Evolutionary conservation across 2,329 filamentous ascomycete species (phyloP).

Genomic region (Epichloe sibirici): DNA sequence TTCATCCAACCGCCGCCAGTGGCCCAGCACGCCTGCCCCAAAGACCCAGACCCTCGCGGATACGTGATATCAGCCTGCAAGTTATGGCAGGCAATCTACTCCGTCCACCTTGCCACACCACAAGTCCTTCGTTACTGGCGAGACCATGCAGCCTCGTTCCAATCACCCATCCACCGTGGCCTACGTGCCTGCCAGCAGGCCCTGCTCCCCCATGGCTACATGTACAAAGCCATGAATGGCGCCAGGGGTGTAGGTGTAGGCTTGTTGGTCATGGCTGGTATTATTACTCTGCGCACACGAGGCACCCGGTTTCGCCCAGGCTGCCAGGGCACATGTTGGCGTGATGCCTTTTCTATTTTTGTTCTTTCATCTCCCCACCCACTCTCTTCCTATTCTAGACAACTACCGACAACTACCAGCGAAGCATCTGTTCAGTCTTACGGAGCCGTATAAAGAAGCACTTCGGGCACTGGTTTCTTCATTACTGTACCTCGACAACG

Average conservation of each 20-base stretch:
- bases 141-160: background rate
- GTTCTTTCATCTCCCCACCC: background rate
- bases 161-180: background rate
- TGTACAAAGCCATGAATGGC: background rate
- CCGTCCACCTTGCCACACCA: background rate
- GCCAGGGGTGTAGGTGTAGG: background rate
- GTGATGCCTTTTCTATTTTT: slow-evolving; percentile 1
- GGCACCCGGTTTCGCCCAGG: background rate
- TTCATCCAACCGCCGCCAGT: background rate
- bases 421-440: background rate
- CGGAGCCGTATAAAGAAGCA: background rate
- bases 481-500: background rate
- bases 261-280: background rate
- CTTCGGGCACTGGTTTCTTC: background rate
- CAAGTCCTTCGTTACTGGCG: background rate
- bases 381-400: background rate
- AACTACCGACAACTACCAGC: background rate
- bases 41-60: no score
- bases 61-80: no score
- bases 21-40: background rate
- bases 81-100: no score
- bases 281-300: background rate
- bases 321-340: background rate
- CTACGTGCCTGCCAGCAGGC: background rate
- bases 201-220: background rate